phyloP scores from a whole-genome alignment of 139 green algal species.

The Coelastrella sp. region DNA sequence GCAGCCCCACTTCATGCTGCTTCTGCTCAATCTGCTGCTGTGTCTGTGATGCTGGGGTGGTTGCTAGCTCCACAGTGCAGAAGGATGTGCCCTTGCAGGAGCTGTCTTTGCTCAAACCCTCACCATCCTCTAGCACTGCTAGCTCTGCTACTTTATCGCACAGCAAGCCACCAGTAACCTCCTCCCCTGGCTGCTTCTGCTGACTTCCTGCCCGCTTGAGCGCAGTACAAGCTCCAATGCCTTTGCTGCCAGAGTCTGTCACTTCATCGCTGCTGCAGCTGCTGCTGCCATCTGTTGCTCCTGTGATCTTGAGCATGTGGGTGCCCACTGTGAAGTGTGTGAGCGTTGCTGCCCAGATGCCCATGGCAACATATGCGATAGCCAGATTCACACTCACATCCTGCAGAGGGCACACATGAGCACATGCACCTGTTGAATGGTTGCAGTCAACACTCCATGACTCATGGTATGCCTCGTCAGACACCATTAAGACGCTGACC shows the following conservation, averaged over 20 bases:
- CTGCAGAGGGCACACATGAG: not conserved
- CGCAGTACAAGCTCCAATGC: not conserved
- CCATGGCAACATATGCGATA: constrained; percentile 68
- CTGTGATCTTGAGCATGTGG: constrained; percentile 5
- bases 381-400: constrained; percentile 42
- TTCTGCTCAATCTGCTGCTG: not conserved
- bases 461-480: too few relatives aligned
- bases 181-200: too few relatives aligned
- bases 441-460: too few relatives aligned
- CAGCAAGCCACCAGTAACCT: too few relatives aligned
- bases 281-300: not conserved
- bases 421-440: too few relatives aligned
- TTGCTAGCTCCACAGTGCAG: not conserved
- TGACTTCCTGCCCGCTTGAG: too few relatives aligned
- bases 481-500: too few relatives aligned
- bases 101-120: not conserved
- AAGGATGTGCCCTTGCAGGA: not conserved
- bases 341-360: constrained; percentile 61
- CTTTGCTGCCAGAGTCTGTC: not conserved
- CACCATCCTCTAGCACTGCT: not conserved
- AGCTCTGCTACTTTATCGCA: not conserved
- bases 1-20: not conserved
- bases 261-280: not conserved
- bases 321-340: constrained; percentile 47
- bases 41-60: not conserved